phyloP scores from a whole-genome alignment of 305 asterid genomes.

The Fraxinus albicans region DNA sequence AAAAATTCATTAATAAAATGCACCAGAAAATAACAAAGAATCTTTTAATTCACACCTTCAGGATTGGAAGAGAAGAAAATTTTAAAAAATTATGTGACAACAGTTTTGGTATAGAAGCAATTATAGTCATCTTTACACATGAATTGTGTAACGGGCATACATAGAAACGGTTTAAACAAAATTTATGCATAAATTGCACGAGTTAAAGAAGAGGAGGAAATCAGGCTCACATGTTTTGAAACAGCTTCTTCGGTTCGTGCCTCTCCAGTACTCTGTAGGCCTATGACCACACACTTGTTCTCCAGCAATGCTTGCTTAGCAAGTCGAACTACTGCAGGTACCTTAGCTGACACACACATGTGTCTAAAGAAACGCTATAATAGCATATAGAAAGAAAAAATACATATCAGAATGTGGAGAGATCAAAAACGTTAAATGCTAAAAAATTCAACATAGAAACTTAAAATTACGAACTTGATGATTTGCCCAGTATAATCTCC shows the following conservation, averaged over 20 bases:
- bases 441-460: slow-evolving; percentile 17
- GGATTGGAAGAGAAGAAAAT: not conserved
- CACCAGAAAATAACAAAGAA: slow-evolving; percentile 2
- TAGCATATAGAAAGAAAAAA: slow-evolving; percentile 27
- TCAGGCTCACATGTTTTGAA: slow-evolving; percentile 76
- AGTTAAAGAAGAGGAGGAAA: slow-evolving; percentile 15
- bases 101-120: slow-evolving; percentile 8
- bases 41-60: not conserved
- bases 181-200: slow-evolving; percentile 10
- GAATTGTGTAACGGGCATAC: slow-evolving; percentile 20
- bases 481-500: slow-evolving; percentile 98
- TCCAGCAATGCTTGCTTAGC: slow-evolving; percentile 76
- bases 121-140: not conserved
- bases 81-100: not conserved
- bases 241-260: slow-evolving; percentile 98
- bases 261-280: slow-evolving; percentile 99
- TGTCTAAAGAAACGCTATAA: slow-evolving; percentile 96
- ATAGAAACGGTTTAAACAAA: not conserved
- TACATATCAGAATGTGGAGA: slow-evolving; percentile 22
- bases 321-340: slow-evolving; percentile 85
- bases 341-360: slow-evolving; percentile 97
- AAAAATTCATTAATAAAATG: slow-evolving; percentile 13
- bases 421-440: slow-evolving; percentile 7
- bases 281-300: slow-evolving; percentile 86
- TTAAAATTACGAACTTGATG: slow-evolving; percentile 70